Evolutionary conservation across 805 yeast genomes (phyloP).

Genomic region (Lachancea kluyveri): DNA sequence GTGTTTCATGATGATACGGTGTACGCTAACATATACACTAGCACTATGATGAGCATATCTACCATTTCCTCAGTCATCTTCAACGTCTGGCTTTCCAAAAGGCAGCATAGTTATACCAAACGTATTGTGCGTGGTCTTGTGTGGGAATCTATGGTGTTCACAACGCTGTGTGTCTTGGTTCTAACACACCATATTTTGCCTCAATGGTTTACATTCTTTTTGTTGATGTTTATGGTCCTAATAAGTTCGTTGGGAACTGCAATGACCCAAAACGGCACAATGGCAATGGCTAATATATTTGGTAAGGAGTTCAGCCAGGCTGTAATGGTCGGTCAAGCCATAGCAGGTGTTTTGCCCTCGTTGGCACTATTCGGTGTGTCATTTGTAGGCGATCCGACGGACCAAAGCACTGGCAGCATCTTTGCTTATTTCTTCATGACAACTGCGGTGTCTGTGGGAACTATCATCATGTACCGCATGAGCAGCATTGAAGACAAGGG

Average conservation of each 20-base stretch:
- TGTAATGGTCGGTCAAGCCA: conserved; percentile 90
- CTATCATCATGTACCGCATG: conserved; percentile 20
- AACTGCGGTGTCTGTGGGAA: conserved; percentile 20
- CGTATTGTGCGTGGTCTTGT: conserved; percentile 58
- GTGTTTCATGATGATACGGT: conserved; percentile 41
- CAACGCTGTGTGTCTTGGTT: conserved; percentile 41
- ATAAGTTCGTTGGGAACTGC: conserved; percentile 72
- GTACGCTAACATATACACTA: conserved; percentile 56
- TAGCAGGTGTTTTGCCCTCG: conserved; percentile 91
- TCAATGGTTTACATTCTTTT: conserved; percentile 31
- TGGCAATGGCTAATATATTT: conserved; percentile 76
- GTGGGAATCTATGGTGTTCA: conserved; percentile 52
- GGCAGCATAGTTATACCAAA: conserved; percentile 48
- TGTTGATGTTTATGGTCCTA: conserved; percentile 58
- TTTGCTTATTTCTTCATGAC: conserved; percentile 35
- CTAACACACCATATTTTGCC: conserved; percentile 14
- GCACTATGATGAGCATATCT: conserved; percentile 84
- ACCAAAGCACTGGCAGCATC: conserved; percentile 20
- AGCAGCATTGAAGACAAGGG: conserved; percentile 19
- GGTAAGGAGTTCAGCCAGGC: conserved; percentile 81
- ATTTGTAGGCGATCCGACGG: conserved; percentile 41
- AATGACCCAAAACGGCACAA: conserved; percentile 80
- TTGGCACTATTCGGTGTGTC: conserved; percentile 43
- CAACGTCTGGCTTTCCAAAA: conserved; percentile 57
- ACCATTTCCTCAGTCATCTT: conserved; percentile 59